Evolutionary conservation across 2,329 filamentous ascomycete species (phyloP).

Genomic region (Botrytis tulipae): DNA sequence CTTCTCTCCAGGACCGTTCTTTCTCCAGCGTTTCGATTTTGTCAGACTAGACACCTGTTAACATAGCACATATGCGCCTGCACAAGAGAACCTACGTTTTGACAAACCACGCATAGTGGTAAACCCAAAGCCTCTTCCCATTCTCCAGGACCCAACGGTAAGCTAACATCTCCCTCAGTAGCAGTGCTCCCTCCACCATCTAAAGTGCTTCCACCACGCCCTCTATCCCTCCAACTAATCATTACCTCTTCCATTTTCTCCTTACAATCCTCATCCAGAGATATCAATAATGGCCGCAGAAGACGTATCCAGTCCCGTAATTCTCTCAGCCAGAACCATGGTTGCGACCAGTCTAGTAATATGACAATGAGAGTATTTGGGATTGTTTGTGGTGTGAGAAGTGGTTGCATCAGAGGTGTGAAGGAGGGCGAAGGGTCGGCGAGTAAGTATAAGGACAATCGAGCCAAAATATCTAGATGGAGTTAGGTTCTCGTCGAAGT

Average conservation of each 20-base stretch:
- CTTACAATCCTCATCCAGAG: constrained; percentile 72
- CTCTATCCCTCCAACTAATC: constrained; percentile 73
- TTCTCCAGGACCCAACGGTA: constrained; percentile 83
- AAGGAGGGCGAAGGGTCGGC: constrained; percentile 83
- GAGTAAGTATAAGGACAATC: constrained; percentile 84
- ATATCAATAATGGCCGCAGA: constrained; percentile 71
- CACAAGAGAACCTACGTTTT: constrained; percentile 63
- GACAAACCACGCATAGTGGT: constrained; percentile 90
- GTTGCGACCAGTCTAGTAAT: constrained; percentile 92
- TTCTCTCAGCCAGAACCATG: constrained; percentile 88
- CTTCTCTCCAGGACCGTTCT: constrained; percentile 90
- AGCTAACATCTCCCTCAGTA: constrained; percentile 65
- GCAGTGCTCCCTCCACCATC: constrained; percentile 57
- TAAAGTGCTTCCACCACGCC: constrained; percentile 62
- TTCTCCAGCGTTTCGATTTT: constrained; percentile 77
- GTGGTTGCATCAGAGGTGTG: constrained; percentile 75
- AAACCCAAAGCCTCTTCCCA: constrained; percentile 89
- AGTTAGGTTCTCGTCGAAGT: constrained; percentile 26
- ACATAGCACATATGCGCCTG: background rate
- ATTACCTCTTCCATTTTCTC: constrained; percentile 85
- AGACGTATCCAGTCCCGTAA: constrained; percentile 87
- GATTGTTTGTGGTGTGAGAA: constrained; percentile 79
- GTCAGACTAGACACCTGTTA: constrained; percentile 29
- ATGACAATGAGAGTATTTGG: constrained; percentile 85
- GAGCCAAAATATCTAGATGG: constrained; percentile 76